Conservation (phyloP, 2,329 filamentous ascomycete genomes). For the Exophiala dermatitidis region DNA sequence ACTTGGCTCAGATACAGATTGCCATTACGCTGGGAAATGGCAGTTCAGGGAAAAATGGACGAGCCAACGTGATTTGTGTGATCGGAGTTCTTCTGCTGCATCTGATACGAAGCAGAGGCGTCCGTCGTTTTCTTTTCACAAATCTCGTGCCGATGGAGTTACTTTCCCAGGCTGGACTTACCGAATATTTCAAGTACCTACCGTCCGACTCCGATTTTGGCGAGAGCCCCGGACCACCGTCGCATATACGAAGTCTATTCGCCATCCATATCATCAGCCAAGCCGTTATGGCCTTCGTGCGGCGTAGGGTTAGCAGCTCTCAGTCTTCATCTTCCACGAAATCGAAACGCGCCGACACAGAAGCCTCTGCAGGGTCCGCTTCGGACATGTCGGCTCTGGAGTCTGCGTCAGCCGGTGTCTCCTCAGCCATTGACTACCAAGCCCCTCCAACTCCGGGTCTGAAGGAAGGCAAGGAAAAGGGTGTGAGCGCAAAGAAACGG, state of each 20-base stretch:
- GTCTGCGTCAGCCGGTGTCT: conserved; percentile 35
- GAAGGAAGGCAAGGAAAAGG: conserved; percentile 50
- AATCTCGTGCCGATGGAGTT: conserved; percentile 41
- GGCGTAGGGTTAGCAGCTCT: conserved; percentile 39
- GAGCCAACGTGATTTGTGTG: conserved; percentile 41
- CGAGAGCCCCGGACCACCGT: conserved; percentile 34
- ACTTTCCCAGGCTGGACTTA: conserved; percentile 37
- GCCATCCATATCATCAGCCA: conserved; percentile 45
- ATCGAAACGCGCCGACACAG: conserved; percentile 39
- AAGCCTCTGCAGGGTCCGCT: conserved; percentile 39
- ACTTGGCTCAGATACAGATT: conserved; percentile 87
- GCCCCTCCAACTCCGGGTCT: conserved; percentile 46
- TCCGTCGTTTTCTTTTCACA: conserved; percentile 45
- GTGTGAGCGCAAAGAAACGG: conserved; percentile 67
- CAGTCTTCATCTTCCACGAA: conserved; percentile 36
- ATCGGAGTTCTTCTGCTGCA: conserved; percentile 42
- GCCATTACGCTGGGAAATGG: conserved; percentile 84
- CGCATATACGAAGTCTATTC: conserved; percentile 42
- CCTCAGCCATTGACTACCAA: conserved; percentile 39
- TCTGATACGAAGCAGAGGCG: conserved; percentile 40
- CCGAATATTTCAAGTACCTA: conserved; percentile 39
- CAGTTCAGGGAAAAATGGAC: conserved; percentile 44
- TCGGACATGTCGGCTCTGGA: conserved; percentile 40
- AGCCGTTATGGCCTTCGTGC: conserved; percentile 42
- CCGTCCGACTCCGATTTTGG: conserved; percentile 37